Base-by-base conservation (phyloP, 2,329 filamentous ascomycete genomes). In the Penicillium palitans region DNA sequence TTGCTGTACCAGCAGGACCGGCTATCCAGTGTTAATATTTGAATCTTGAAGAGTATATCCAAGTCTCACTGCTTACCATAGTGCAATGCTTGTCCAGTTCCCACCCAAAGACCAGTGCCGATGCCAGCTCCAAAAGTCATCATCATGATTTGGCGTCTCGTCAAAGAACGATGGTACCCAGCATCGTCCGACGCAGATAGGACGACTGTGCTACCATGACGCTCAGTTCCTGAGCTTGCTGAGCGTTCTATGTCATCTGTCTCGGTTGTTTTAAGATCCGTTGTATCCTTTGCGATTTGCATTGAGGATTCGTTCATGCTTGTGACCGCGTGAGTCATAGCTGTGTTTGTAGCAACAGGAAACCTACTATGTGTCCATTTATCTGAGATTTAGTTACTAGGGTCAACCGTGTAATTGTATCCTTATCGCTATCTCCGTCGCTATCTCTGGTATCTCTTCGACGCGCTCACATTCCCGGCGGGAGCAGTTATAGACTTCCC, bases 81-180 rank as follows among this genome's bases (percentile, higher is more conserved):
- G 25, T 68, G 63, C 31, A 76, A 51, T 2, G 72, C 73, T 39
- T 70, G 71, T 13, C 73, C 73, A 8, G 73, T 75, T 15, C 73
- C 72, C 12, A 76, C 69, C 72, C 72, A 74, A 0, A 75, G 62
- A 1, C 73, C 73, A 1, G 69, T 73, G 0, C 72, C 73, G 47
- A 76, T 72, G 1, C 72, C 73, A 21, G 69, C 72, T 0, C 73
- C 73, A 58, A 75, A 72, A 12, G 72, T 74, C 68, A 74, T 72
- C 72, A 75, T 75, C 68, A 76, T 76, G 48, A 76, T 70, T 44
- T 73, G 69, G 27, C 73, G 65, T 48, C 70, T 66, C 1, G 66
- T 66, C 15, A 75, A 66, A 25, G 63, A 65, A 24, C 73, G 68
- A 37, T 71, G 70, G 39, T 67, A 74, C 2, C 72, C 72, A 17